Evolutionary conservation across 352 stramenopile species (phyloP).

Genomic region (Thraustochytrium sp.): DNA sequence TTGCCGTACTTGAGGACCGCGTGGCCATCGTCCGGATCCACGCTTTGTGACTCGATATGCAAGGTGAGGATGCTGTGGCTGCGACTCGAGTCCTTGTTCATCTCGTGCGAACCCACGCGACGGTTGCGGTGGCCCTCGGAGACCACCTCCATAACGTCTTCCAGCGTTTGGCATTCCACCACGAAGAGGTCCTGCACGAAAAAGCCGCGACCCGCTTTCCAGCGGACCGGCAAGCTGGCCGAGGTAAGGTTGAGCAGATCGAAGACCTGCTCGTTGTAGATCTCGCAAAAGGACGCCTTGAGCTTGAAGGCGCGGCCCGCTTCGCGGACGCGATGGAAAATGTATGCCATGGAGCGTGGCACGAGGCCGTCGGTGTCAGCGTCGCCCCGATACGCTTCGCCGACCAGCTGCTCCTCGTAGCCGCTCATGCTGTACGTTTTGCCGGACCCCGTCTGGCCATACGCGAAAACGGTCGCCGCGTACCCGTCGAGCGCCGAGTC

Average conservation of each 20-base stretch:
- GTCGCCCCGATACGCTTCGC: not conserved
- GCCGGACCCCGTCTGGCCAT: conserved; percentile 19
- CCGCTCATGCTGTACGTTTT: conserved; percentile 36
- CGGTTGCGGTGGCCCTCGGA: conserved; percentile 43
- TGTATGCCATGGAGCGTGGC: conserved; percentile 15
- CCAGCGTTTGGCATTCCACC: conserved; percentile 33
- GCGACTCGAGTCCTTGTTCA: conserved; percentile 48
- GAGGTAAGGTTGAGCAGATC: conserved; percentile 47
- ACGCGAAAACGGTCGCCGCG: conserved; percentile 6
- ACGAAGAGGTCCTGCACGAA: conserved; percentile 46
- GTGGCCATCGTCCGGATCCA: conserved; percentile 32
- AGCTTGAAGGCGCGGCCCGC: not conserved
- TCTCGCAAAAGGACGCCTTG: conserved; percentile 44
- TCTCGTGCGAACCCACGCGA: conserved; percentile 44
- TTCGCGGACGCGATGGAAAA: not conserved
- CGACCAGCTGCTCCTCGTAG: conserved; percentile 33
- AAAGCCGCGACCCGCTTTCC: conserved; percentile 32
- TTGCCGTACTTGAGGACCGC: conserved; percentile 2
- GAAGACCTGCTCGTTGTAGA: conserved; percentile 49
- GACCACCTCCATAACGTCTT: conserved; percentile 46
- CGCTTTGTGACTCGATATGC: not conserved
- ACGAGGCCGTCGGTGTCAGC: not conserved
- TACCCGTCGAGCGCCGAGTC: conserved; percentile 27
- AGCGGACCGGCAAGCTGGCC: conserved; percentile 26
- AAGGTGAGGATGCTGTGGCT: conserved; percentile 45